Evolutionary conservation across 768 basidiomycete genomes (phyloP).

Genomic region (Collybiopsis confluens): DNA sequence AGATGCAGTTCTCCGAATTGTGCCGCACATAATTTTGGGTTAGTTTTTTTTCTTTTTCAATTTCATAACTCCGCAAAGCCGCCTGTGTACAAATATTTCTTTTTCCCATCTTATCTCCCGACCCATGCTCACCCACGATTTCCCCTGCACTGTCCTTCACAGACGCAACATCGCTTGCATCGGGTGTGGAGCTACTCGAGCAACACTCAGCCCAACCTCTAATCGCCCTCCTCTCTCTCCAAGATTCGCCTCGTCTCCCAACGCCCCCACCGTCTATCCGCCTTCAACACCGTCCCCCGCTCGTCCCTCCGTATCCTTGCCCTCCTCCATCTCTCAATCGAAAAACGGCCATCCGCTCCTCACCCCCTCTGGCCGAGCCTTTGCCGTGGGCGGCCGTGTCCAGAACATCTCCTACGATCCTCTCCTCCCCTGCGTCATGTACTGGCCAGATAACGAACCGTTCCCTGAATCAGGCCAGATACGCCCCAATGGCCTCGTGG

Average conservation of each 20-base stretch:
- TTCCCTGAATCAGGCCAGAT: conserved; percentile 79
- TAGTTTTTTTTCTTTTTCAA: conserved; percentile 28
- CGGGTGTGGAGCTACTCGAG: conserved; percentile 66
- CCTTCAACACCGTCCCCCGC: conserved; percentile 17
- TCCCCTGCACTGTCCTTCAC: conserved; percentile 45
- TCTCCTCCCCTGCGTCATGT: conserved; percentile 72
- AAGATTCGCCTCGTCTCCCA: conserved; percentile 24
- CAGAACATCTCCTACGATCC: conserved; percentile 78
- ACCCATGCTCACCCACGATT: conserved; percentile 41
- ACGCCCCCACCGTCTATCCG: background rate
- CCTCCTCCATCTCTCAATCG: conserved; percentile 4
- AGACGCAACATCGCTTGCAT: conserved; percentile 78
- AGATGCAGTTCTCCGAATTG: conserved; percentile 70
- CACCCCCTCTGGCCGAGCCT: conserved; percentile 78
- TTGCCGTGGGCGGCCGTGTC: conserved; percentile 73
- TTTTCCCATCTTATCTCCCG: conserved; percentile 11
- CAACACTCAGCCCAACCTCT: conserved; percentile 25
- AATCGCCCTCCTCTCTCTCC: conserved; percentile 27
- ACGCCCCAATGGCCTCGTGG: conserved; percentile 51
- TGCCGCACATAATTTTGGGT: conserved; percentile 85
- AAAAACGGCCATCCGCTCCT: conserved; percentile 60
- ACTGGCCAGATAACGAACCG: conserved; percentile 88
- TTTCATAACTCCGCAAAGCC: conserved; percentile 6
- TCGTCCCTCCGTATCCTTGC: too few relatives aligned
- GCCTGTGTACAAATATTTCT: conserved; percentile 9